phyloP scores from a whole-genome alignment of 176 grass and related monocot genomes.

The Cenchrus purpureus region DNA sequence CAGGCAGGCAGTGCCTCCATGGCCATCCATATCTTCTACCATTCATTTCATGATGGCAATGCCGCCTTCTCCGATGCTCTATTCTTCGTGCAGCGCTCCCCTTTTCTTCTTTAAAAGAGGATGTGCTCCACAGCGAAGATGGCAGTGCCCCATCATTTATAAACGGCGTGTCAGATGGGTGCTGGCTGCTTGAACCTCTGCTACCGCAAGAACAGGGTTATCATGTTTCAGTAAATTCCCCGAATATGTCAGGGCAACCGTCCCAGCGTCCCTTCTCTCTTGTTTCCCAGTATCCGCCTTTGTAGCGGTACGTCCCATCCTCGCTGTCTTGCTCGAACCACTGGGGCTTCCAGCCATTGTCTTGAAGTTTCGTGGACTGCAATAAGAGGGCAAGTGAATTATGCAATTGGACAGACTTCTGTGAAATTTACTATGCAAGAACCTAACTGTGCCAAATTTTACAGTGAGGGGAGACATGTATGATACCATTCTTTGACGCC shows the following conservation, averaged over 20 bases:
- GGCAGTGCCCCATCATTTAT: not conserved
- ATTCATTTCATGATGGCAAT: constrained; percentile 19
- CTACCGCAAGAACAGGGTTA: not conserved
- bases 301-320: constrained; percentile 51
- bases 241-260: constrained; percentile 68
- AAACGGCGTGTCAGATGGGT: not conserved
- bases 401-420: not conserved
- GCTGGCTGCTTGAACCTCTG: not conserved
- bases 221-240: constrained; percentile 51
- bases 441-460: not conserved
- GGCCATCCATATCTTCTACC: constrained; percentile 36
- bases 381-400: not conserved
- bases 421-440: not conserved
- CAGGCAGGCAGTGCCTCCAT: not conserved
- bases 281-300: constrained; percentile 85
- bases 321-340: constrained; percentile 53
- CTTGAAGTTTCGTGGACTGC: constrained; percentile 74
- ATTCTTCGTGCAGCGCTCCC: not conserved
- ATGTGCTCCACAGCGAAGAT: not conserved
- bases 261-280: constrained; percentile 60
- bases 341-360: constrained; percentile 68
- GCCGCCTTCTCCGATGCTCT: constrained; percentile 18
- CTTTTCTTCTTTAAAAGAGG: constrained; percentile 20
- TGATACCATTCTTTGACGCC: constrained; percentile 81
- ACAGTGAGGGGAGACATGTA: not conserved